Conservation (phyloP, 805 yeast genomes). For the Saccharomycopsis synnaedendra region DNA sequence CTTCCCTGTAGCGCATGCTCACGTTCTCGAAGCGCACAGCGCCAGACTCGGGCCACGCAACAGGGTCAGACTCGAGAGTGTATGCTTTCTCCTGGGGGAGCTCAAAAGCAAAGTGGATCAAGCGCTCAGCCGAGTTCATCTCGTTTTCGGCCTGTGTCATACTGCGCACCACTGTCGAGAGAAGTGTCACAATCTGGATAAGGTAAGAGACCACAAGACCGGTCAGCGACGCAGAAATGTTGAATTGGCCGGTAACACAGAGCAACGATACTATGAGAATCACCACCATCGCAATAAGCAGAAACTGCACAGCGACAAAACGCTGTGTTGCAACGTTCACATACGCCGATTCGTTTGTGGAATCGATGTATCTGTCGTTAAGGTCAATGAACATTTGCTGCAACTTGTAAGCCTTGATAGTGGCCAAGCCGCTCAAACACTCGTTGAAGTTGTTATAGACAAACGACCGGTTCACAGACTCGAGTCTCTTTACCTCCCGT, state of each 20-base stretch:
- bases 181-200: slow-evolving; percentile 40
- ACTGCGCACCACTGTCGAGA: slow-evolving; percentile 50
- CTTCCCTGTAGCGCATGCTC: slow-evolving; percentile 49
- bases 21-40: slow-evolving; percentile 44
- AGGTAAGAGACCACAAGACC: slow-evolving; percentile 64
- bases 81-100: slow-evolving; percentile 61
- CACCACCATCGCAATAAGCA: slow-evolving; percentile 38
- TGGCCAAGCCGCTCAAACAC: slow-evolving; percentile 52
- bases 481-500: slow-evolving; percentile 67
- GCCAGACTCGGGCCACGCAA: slow-evolving; percentile 62
- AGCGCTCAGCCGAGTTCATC: slow-evolving; percentile 54
- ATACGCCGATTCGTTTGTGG: slow-evolving; percentile 57
- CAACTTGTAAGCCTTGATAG: slow-evolving; percentile 50
- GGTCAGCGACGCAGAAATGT: slow-evolving; percentile 47
- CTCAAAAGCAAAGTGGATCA: slow-evolving; percentile 51
- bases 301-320: slow-evolving; percentile 59
- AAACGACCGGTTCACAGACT: slow-evolving; percentile 57
- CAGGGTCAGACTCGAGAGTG: slow-evolving; percentile 28
- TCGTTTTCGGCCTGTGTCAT: slow-evolving; percentile 56
- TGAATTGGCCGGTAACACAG: slow-evolving; percentile 49
- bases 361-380: slow-evolving; percentile 38
- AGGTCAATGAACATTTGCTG: slow-evolving; percentile 33
- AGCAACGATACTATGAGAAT: slow-evolving; percentile 50
- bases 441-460: slow-evolving; percentile 70
- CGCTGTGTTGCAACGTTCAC: slow-evolving; percentile 56